Percentiles rank a stretch among this genome's conserved stretches.
Conservation (phyloP, 148 eudicot species). For the Drosera capensis region DNA sequence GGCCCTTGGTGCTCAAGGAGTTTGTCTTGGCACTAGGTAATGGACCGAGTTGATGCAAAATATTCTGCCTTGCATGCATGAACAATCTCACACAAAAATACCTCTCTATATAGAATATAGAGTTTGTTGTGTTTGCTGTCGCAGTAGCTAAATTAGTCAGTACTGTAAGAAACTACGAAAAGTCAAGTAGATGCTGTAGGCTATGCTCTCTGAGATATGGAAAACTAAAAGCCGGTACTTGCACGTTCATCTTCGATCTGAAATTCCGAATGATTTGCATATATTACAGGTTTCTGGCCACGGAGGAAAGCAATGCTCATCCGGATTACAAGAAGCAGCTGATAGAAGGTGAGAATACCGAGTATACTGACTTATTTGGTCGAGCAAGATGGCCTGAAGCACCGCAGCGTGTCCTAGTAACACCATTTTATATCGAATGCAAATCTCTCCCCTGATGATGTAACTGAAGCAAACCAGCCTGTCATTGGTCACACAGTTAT, state of each 20-base stretch:
- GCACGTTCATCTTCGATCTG: neutral
- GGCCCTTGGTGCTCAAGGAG: slow-evolving; percentile 89
- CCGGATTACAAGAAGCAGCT: slow-evolving; percentile 69
- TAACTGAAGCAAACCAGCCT: slow-evolving; percentile 60
- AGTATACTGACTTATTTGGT: slow-evolving; percentile 68
- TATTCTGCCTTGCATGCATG: neutral
- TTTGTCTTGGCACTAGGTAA: slow-evolving; percentile 81
- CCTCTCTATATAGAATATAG: neutral
- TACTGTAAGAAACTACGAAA: too few relatives aligned
- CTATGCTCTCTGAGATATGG: neutral
- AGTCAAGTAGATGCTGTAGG: too few relatives aligned
- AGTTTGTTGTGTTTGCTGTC: too few relatives aligned
- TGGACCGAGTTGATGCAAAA: neutral
- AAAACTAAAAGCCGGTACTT: neutral
- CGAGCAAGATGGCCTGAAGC: slow-evolving; percentile 98
- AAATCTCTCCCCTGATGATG: slow-evolving; percentile 43
- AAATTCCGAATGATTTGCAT: neutral
- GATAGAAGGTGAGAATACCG: slow-evolving; percentile 52
- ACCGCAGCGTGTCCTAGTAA: slow-evolving; percentile 65
- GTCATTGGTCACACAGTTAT: slow-evolving; percentile 66
- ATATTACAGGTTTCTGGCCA: slow-evolving; percentile 55
- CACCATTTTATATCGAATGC: slow-evolving; percentile 63
- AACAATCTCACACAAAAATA: too few relatives aligned
- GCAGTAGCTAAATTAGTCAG: too few relatives aligned
- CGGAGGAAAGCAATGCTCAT: slow-evolving; percentile 83